Evolutionary conservation across 1,139 yeast species (phyloP), one percentile per base, ranked within the genome.

Genomic region (Candida mesenterica): DNA sequence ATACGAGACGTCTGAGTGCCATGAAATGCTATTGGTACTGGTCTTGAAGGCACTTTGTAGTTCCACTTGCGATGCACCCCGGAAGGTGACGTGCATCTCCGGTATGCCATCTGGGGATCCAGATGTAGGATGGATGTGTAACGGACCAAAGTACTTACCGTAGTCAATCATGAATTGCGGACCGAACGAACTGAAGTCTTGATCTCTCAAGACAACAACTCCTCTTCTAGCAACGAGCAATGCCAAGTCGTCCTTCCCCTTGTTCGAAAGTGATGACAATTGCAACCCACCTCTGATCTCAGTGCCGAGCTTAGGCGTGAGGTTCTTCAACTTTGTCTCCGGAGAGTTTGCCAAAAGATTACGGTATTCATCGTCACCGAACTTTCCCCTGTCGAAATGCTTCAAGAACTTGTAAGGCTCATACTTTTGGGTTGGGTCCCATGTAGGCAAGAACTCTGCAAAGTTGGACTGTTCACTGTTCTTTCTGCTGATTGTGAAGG

Each of bases 1-100:
- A 42, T 61, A 62, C 3, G 65, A 55, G 17, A 61, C 59, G 41
- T 65, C 69, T 3, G 67, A 57, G 43, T 65, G 69, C 67, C 68
- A 64, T 10, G 61, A 58, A 10, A 59, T 46, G 29, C 57, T 55
- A 37, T 55, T 55, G 15, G 50, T 46, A 34, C 50, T 48, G 8
- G 44, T 36, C 9, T 42, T 40, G 38, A 55, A 55, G 13, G 51
- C 51, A 20, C 50, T 43, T 18, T 42, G 45, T 34, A 50, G 45
- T 35, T 51, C 61, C 33, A 40, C 49, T 39, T 44, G 44, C 28
- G 48, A 48, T 5, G 57, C 57, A 5, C 61, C 53, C 32, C 59
- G 41, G 34, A 51, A 53, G 4, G 58, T 52, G 22, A 57, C 58
- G 39, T 58, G 63, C 36, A 62, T 50, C 38, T 62, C 59, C 5